These are phyloP conservation scores for Lithocarpus polystachyus DNA, from an alignment of 306 rosid species.

Conservation along the genomic window DNA sequence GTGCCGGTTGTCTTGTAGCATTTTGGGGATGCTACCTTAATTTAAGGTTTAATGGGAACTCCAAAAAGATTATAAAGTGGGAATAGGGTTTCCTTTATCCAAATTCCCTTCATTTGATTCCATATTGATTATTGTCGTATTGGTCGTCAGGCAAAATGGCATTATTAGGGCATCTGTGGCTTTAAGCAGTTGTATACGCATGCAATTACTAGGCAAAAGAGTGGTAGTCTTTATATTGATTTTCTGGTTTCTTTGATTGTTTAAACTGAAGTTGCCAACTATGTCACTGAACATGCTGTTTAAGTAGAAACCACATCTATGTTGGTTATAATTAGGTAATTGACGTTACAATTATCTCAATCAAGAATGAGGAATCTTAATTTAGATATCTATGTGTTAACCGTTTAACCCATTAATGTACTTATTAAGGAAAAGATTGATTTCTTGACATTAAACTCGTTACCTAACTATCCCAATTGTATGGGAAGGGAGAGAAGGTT, in stretches of 20 bases:
- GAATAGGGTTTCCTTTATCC: not conserved
- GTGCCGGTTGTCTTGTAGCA: not conserved
- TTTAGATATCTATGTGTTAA: not conserved
- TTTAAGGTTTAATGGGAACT: not conserved
- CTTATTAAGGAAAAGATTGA: not conserved
- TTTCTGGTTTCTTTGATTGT: no score
- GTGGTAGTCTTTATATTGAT: no score
- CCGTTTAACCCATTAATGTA: not conserved
- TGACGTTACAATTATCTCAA: not conserved
- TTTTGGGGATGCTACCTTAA: not conserved
- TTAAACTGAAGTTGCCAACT: no score
- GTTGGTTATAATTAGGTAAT: not conserved
- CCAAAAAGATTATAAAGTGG: not conserved
- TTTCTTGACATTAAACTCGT: not conserved
- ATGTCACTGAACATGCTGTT: not conserved
- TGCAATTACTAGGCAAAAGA: no score
- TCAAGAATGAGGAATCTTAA: not conserved
- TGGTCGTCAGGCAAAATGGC: not conserved
- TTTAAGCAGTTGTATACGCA: not conserved
- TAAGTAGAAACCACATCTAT: not conserved
- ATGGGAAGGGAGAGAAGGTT: not conserved
- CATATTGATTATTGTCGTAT: not conserved
- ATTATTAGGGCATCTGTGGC: not conserved
- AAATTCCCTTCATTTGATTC: not conserved
- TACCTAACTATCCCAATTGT: not conserved